Base-by-base conservation (phyloP, 176 grass and related monocot genomes). In the Eremochloa ophiuroides region DNA sequence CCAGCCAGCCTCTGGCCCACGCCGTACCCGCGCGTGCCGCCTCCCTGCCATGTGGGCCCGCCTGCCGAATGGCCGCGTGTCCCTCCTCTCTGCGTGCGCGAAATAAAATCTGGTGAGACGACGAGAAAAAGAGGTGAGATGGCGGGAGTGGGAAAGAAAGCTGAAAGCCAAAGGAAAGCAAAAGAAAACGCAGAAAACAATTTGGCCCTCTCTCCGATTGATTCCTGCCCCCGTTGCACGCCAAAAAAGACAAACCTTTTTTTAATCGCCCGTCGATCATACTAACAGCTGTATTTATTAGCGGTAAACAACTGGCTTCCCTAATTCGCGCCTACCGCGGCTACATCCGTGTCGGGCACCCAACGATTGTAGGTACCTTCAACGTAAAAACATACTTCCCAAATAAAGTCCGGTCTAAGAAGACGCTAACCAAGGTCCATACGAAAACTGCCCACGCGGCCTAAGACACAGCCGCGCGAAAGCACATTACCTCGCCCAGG, bases 191-290 rank as follows among this genome's bases (percentile, higher is more conserved):
- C 11, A 22, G 25, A 56, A 78, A 30, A 72, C 25, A 48, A 71
- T 50, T 41, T 34, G 73, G 35, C 26, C 30, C 59, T 4, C 55
- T 6, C 20, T 26, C 61, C 23, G 82, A 80, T 80, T 82, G 83
- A 85, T 82, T 89, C 87, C 87, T 37, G 6, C 53, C 40, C 33
- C 29, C 82, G 15, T 33, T 4, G 82, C 87, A 89, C 87, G 87
- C 83, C 87, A 61, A 82, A 89, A 89, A 89, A 89, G 83, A 78
- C 87, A 73, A 25, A 13, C 33, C 44, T 38, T 89, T 89, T 44
- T 55, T 5, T 66, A 59, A 73, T 59, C 53, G 55, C 66, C 30
- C 8, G 40, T 42, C 73, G 69, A 63, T 85, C 23, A 68, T 66
- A 51, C 34, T 53, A 37, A 37, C 22, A 26, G 39, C 25, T 31